Base-by-base conservation (phyloP, 2,329 filamentous ascomycete genomes). In the Pestalotiopsis sp. region DNA sequence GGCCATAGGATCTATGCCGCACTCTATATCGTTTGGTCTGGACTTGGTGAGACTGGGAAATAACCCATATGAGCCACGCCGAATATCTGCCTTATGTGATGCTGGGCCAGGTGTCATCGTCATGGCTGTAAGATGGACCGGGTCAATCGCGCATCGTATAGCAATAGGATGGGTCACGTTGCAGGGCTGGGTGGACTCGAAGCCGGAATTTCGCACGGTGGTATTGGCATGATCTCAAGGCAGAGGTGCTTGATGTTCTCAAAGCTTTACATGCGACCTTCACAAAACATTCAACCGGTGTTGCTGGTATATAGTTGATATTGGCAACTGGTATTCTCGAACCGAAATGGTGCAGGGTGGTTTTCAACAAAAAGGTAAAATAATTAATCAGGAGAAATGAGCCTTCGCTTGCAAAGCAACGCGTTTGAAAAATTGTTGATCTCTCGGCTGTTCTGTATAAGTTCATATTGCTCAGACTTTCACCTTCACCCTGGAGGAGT, bases 21-120 rank as follows among this genome's bases (percentile, higher is more conserved):
- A 2, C 2, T 1, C 0, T 0, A 2, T 4, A n/a, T 2, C 17
- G 45, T 2, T 0, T 5, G 3, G 9, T 1, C 17, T 23, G 23
- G 2, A 2, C 23, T 2, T 23, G 23, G 23, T 2, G 23, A 23
- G 23, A 23, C 23, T 23, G 23, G 23, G 23, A 23, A 23, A 3
- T 23, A 23, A 23, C 23, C 23, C 23, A 23, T 23, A 23, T 23
- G 23, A 2, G 23, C 23, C 23, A 23, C 23, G 23, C 23, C 23
- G 23, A 3, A 23, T 23, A 23, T 23, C 23, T 23, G 2, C 23
- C 23, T 23, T 23, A 23, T 3, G 3, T 23, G n/a, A n/a, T n/a
- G n/a, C n/a, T n/a, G n/a, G n/a, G 23, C 45, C 45, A n/a, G 45
- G 45, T 4, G n/a, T 52, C 7, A 52, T 52, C 11, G 45, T 23